Base-by-base conservation (phyloP, 139 green algal species). In the Chlorella sp. region DNA sequence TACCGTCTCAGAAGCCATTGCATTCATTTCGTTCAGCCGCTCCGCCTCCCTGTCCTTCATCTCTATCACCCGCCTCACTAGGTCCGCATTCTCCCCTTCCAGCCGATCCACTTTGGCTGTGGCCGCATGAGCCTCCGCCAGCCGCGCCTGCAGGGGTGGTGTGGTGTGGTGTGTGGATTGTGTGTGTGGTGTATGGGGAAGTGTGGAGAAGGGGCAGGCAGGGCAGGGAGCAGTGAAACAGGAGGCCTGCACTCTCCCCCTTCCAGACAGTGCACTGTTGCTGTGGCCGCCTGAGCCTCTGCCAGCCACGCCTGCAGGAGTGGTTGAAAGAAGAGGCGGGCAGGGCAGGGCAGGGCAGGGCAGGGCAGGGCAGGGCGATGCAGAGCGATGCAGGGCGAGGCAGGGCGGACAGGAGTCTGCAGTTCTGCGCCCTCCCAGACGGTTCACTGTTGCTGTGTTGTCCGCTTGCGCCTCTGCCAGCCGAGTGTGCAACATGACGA, bases 31-130 rank as follows among this genome's bases (percentile, higher is more conserved):
- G 83, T 96, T 95, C 91, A 97, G 94, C 71, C 92, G 91, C 24
- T 95, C 89, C 5, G 91, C 81, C 89, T 97, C 94, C 0, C 81
- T 76, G 42, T 94, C 89, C 90, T 97, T 96, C 16, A 96, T 53
- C 79, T 95, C 89, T 64, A 96, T 71, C 60, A 97, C 87, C 1
- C 94, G 89, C 48, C 89, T 81, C 34, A 92, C 81, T 78, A 95
- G 90, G 24, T 93, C 91, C 0, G 37, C 78, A 32, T 93, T 95
- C 53, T 96, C 95, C 11, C 34, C 79, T 42, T 91, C 87, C 64
- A 94, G 84, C 42, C 86, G 16, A 32, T 90, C 90, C 0, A 88
- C 88, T 36, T 91, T 84, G 5, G 9, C 60, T 77, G 92, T 89
- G 53, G 94, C 93, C 16, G 77, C 80, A 73, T 96, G 93, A 36